A percentile compares a stretch with the other conserved stretches of the same genome.
Conservation (phyloP, 2,329 filamentous ascomycete species). For the Microcera coccophila region DNA sequence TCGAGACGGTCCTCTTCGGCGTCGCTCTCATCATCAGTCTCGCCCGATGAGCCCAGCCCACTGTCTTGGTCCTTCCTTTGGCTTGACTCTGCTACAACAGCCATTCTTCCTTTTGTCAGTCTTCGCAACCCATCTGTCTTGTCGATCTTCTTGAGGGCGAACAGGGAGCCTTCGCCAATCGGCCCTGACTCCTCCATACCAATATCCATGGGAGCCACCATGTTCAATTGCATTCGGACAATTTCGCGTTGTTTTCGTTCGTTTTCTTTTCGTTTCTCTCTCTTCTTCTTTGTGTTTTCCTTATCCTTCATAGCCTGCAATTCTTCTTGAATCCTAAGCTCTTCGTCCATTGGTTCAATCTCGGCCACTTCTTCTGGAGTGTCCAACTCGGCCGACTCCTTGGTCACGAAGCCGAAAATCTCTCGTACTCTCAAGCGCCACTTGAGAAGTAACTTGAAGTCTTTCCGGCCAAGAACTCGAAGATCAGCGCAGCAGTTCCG, state of each 20-base stretch:
- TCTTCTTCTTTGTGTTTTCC: slow-evolving; percentile 71
- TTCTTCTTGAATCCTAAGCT: slow-evolving; percentile 84
- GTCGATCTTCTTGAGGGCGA: slow-evolving; percentile 77
- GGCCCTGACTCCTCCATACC: slow-evolving; percentile 83
- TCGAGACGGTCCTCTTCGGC: slow-evolving; percentile 81
- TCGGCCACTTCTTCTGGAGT: slow-evolving; percentile 68
- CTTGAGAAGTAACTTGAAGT: slow-evolving; percentile 83
- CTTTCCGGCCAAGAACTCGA: slow-evolving; percentile 86
- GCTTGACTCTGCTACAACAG: slow-evolving; percentile 55
- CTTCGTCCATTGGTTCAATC: slow-evolving; percentile 89
- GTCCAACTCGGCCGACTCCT: slow-evolving; percentile 54
- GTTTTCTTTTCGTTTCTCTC: slow-evolving; percentile 81
- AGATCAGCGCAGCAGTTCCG: slow-evolving; percentile 74
- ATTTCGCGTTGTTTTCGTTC: slow-evolving; percentile 94
- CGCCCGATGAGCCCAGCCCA: slow-evolving; percentile 51
- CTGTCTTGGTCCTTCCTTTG: slow-evolving; percentile 56
- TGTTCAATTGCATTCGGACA: slow-evolving; percentile 94
- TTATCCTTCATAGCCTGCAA: slow-evolving; percentile 77
- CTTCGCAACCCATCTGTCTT: slow-evolving; percentile 66
- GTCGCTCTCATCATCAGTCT: slow-evolving; percentile 63
- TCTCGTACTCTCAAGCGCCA: slow-evolving; percentile 90
- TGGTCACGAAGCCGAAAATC: slow-evolving; percentile 79
- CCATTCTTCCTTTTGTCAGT: slow-evolving; percentile 69
- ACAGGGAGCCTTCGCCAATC: slow-evolving; percentile 77
- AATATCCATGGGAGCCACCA: slow-evolving; percentile 93